These are phyloP conservation scores for Balansia obtecta DNA, from an alignment of 2,329 filamentous ascomycete genomes.

Conservation along the genomic window DNA sequence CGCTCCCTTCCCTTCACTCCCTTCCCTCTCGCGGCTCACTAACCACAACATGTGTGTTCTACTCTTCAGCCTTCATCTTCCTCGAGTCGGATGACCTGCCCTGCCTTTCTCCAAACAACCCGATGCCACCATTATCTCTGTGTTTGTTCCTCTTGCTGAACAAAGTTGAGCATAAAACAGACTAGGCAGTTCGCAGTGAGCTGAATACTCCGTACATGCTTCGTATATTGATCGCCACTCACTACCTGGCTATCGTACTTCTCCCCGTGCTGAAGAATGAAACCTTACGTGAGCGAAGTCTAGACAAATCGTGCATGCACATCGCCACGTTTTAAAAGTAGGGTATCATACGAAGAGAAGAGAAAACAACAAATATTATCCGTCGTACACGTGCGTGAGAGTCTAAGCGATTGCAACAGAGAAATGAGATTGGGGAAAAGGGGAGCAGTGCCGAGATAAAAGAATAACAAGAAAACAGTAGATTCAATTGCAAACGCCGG, in stretches of 20 bases:
- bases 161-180: too few species aligned
- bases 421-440: background rate
- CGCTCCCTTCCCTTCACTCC: too few species aligned
- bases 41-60: too few species aligned
- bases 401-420: background rate
- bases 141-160: too few species aligned
- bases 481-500: too few species aligned
- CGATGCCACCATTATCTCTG: too few species aligned
- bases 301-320: background rate
- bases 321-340: background rate
- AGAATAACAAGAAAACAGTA: background rate
- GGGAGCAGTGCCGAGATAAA: background rate
- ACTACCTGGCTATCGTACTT: background rate
- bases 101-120: too few species aligned
- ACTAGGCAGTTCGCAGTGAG: background rate
- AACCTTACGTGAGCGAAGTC: background rate
- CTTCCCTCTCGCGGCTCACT: too few species aligned
- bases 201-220: background rate
- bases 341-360: background rate
- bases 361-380: background rate
- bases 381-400: background rate
- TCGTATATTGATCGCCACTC: background rate
- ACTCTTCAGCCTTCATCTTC: too few species aligned
- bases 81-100: too few species aligned
- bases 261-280: background rate